Conservation (phyloP, 1,284 basidiomycete species). For the Cutaneotrichosporon sp. region DNA sequence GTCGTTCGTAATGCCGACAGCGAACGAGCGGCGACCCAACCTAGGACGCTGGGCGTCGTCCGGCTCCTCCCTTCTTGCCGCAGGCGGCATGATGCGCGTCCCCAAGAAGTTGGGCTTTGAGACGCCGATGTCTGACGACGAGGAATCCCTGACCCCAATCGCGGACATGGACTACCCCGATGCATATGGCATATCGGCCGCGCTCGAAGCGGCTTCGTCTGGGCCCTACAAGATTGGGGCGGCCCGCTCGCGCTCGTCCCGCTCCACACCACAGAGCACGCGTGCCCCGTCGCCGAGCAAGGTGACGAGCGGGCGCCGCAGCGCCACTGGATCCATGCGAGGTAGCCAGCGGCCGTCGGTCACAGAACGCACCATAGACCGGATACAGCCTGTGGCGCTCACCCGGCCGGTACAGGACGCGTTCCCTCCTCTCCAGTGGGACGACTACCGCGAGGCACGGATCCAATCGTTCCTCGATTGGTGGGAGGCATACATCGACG, state of each 20-base stretch:
- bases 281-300: conserved; percentile 16
- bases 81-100: background rate
- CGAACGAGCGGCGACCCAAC: background rate
- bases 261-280: conserved; percentile 25
- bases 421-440: conserved; percentile 17
- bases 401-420: conserved; percentile 18
- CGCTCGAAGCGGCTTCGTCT: conserved; percentile 15
- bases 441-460: conserved; percentile 20
- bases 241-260: conserved; percentile 11
- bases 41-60: background rate
- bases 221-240: background rate
- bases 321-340: conserved; percentile 4
- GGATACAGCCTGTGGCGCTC: conserved; percentile 15
- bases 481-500: conserved; percentile 45
- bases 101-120: conserved; percentile 18
- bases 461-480: conserved; percentile 31
- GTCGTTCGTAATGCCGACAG: conserved; percentile 27
- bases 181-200: conserved; percentile 32
- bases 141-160: conserved; percentile 18
- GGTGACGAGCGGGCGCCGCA: conserved; percentile 2
- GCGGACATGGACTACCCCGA: conserved; percentile 33
- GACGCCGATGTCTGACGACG: conserved; percentile 15
- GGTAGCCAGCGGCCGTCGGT: conserved; percentile 20
- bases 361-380: conserved; percentile 10
- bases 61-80: background rate